These are phyloP conservation scores for Boechera retrofracta DNA, from an alignment of 345 rosid genomes.

Conservation along the genomic window DNA sequence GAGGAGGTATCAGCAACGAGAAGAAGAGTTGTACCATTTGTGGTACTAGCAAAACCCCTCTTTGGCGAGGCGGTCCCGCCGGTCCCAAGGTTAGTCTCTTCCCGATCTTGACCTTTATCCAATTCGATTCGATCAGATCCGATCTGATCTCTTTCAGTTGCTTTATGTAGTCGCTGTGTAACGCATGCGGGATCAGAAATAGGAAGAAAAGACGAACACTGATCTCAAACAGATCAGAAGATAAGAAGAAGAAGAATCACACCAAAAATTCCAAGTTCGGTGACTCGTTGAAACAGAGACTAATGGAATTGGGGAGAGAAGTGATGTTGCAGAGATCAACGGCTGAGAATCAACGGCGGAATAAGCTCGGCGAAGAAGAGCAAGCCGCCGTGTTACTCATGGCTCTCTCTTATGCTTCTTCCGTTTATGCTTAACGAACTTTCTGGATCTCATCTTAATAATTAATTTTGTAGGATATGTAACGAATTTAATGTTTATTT, in stretches of 20 bases:
- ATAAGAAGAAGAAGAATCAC: constrained; percentile 53
- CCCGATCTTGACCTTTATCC: background rate
- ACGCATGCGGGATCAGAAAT: constrained; percentile 98
- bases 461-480: constrained; percentile 36
- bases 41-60: constrained; percentile 77
- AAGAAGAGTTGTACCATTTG: constrained; percentile 70
- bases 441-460: background rate
- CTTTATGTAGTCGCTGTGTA: constrained; percentile 75
- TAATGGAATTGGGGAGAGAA: constrained; percentile 67
- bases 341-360: constrained; percentile 57
- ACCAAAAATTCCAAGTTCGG: constrained; percentile 41
- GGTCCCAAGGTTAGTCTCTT: constrained; percentile 67
- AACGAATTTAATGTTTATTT: constrained; percentile 43
- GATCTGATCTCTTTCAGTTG: constrained; percentile 22
- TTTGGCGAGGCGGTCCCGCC: constrained; percentile 89
- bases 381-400: constrained; percentile 90
- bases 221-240: constrained; percentile 55
- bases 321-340: constrained; percentile 66
- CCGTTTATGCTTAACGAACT: constrained; percentile 60
- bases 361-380: constrained; percentile 78
- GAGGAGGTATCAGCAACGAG: constrained; percentile 43
- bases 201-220: constrained; percentile 78
- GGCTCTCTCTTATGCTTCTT: constrained; percentile 81
- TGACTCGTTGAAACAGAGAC: constrained; percentile 67
- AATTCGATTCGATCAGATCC: constrained; percentile 5